Evolutionary conservation across 495 filamentous ascomycete species (phyloP).

Genomic region (Aspergillus olivimuriae): DNA sequence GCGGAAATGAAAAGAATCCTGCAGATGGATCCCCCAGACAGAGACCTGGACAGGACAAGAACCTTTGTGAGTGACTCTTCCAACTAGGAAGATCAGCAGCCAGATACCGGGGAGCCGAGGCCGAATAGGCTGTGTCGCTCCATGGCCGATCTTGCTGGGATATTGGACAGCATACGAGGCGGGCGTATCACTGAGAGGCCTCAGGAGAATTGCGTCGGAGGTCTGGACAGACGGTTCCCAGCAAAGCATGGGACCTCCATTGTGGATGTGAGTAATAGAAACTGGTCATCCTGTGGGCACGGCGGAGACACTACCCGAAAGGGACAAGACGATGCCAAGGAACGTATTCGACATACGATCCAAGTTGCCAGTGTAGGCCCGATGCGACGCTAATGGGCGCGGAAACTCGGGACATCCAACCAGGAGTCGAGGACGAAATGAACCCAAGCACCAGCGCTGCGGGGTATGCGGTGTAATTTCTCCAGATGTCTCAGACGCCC

Average conservation of each 20-base stretch:
- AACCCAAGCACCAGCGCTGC: background rate
- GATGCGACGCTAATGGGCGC: background rate
- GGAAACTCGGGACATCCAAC: background rate
- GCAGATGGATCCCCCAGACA: background rate
- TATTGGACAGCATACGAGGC: too few relatives aligned
- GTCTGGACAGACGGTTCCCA: background rate
- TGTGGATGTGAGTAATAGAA: background rate
- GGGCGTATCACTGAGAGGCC: too few relatives aligned
- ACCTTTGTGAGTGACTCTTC: background rate
- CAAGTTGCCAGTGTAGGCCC: background rate
- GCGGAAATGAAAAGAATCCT: background rate
- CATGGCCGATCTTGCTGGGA: too few relatives aligned
- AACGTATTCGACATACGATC: background rate
- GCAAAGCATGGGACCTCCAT: background rate
- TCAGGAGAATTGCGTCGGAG: too few relatives aligned
- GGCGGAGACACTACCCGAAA: background rate
- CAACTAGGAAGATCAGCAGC: too few relatives aligned
- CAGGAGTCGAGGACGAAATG: background rate
- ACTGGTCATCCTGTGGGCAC: background rate
- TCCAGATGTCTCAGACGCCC: slow-evolving; percentile 2
- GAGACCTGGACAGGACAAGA: background rate
- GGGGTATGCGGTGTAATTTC: slow-evolving; percentile 1
- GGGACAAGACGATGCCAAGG: background rate
- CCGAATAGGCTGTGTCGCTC: too few relatives aligned
- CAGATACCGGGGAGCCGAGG: too few relatives aligned